A percentile compares a stretch with the other conserved stretches of the same genome.
Conservation (phyloP, 352 stramenopile species). For the Lagenidium giganteum region DNA sequence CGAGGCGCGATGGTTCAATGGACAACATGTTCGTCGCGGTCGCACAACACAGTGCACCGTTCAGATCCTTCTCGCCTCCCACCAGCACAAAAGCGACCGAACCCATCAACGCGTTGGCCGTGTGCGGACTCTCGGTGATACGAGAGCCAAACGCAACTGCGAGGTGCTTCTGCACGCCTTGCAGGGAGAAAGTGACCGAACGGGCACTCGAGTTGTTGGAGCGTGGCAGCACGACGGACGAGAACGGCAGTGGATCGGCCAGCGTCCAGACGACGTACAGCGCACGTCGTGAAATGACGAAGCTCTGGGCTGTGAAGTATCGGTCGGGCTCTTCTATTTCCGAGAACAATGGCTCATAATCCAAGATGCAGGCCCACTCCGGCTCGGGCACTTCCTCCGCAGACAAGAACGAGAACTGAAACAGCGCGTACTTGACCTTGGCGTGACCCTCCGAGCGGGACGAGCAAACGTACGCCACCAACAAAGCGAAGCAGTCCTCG, state of each 20-base stretch:
- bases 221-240: slow-evolving; percentile 53
- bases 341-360: slow-evolving; percentile 59
- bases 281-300: slow-evolving; percentile 46
- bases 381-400: slow-evolving; percentile 26
- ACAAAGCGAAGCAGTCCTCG: slow-evolving; percentile 42
- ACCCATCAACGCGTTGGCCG: slow-evolving; percentile 46
- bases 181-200: slow-evolving; percentile 54
- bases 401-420: slow-evolving; percentile 49
- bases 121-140: slow-evolving; percentile 41
- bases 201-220: slow-evolving; percentile 42
- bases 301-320: slow-evolving; percentile 59
- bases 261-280: slow-evolving; percentile 72
- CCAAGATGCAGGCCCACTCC: slow-evolving; percentile 56
- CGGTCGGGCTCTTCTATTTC: slow-evolving; percentile 24
- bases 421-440: slow-evolving; percentile 62
- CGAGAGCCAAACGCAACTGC: slow-evolving; percentile 52
- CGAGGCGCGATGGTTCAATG: too few species aligned
- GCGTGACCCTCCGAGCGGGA: slow-evolving; percentile 26
- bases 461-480: slow-evolving; percentile 69
- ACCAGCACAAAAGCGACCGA: slow-evolving; percentile 69
- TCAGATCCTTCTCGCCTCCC: slow-evolving; percentile 25
- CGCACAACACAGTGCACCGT: slow-evolving; percentile 48
- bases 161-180: slow-evolving; percentile 44
- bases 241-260: slow-evolving; percentile 52
- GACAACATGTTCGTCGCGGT: slow-evolving; percentile 68